Evolutionary conservation across 768 basidiomycete genomes (phyloP).

Genomic region (Boletales sp.): DNA sequence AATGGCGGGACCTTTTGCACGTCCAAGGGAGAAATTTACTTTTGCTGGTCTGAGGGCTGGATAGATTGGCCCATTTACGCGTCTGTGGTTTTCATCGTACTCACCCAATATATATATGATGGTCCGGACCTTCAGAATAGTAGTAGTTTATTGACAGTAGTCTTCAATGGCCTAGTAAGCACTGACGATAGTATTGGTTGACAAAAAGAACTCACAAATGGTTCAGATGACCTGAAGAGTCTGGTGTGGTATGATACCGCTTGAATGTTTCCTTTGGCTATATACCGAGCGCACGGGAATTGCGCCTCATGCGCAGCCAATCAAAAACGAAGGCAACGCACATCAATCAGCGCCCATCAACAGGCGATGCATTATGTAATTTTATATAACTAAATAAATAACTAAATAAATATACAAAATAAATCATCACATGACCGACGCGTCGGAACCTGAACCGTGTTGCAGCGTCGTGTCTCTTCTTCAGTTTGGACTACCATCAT

Average conservation of each 20-base stretch:
- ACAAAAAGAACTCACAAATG: slow-evolving; percentile 2
- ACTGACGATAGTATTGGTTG: background rate
- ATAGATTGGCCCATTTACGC: background rate
- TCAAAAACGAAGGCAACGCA: slow-evolving; percentile 7
- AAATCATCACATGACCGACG: slow-evolving; percentile 32
- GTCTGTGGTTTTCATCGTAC: slow-evolving; percentile 13
- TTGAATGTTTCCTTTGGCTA: slow-evolving; percentile 10
- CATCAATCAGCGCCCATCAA: slow-evolving; percentile 16
- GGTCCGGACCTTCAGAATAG: slow-evolving; percentile 10
- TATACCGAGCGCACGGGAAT: slow-evolving; percentile 32
- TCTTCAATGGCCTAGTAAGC: slow-evolving; percentile 10
- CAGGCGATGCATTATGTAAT: slow-evolving; percentile 18
- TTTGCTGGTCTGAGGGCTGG: slow-evolving; percentile 26
- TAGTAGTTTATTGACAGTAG: slow-evolving; percentile 11
- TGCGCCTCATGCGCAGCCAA: slow-evolving; percentile 19
- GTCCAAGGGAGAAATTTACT: slow-evolving; percentile 28
- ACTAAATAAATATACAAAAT: slow-evolving; percentile 19
- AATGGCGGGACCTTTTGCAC: slow-evolving; percentile 54
- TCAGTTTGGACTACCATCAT: slow-evolving; percentile 34
- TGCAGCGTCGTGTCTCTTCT: slow-evolving; percentile 3
- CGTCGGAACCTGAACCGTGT: slow-evolving; percentile 32
- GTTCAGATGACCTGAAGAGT: background rate
- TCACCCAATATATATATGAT: slow-evolving; percentile 12
- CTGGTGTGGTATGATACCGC: background rate
- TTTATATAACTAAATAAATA: background rate